These are phyloP conservation scores for Chlamydomonas asymmetrica DNA, from an alignment of 139 green algal species.

Conservation along the genomic window DNA sequence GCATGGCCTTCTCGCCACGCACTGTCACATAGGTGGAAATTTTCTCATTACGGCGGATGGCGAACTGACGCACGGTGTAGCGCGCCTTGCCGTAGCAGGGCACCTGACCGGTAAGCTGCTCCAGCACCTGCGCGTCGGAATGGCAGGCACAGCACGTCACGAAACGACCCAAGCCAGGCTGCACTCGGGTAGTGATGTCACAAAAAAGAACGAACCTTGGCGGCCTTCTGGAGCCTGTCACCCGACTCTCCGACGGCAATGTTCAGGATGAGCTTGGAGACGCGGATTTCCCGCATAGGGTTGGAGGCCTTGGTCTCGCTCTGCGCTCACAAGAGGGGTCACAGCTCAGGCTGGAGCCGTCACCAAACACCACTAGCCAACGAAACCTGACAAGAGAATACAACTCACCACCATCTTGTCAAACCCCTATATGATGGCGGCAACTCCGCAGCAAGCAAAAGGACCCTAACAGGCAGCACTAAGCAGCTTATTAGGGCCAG, in stretches of 20 bases:
- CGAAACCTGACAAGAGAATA: no score
- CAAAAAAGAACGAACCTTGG: slow-evolving; percentile 81
- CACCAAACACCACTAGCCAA: no score
- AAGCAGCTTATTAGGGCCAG: no score
- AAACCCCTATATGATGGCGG: no score
- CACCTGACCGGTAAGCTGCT: slow-evolving; percentile 98
- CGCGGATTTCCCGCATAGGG: slow-evolving; percentile 96
- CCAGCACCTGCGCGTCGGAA: slow-evolving; percentile 83
- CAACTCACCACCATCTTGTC: no score
- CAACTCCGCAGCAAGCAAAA: no score
- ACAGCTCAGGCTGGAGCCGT: no score
- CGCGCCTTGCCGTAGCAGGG: slow-evolving; percentile 97
- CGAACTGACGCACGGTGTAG: slow-evolving; percentile 98
- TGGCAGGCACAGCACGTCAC: no score
- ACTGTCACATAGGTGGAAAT: slow-evolving; percentile 97
- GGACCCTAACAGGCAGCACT: no score
- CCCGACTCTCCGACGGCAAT: slow-evolving; percentile 97
- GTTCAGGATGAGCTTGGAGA: slow-evolving; percentile 98
- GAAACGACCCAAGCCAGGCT: no score
- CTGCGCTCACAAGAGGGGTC: no score
- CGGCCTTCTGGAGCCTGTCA: slow-evolving; percentile 97
- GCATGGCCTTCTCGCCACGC: slow-evolving; percentile 97
- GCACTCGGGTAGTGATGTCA: no score
- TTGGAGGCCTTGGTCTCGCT: slow-evolving; percentile 84
- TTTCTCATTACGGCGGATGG: slow-evolving; percentile 99